phyloP scores from a whole-genome alignment of 768 basidiomycete genomes.

The Mycena epipterygia region DNA sequence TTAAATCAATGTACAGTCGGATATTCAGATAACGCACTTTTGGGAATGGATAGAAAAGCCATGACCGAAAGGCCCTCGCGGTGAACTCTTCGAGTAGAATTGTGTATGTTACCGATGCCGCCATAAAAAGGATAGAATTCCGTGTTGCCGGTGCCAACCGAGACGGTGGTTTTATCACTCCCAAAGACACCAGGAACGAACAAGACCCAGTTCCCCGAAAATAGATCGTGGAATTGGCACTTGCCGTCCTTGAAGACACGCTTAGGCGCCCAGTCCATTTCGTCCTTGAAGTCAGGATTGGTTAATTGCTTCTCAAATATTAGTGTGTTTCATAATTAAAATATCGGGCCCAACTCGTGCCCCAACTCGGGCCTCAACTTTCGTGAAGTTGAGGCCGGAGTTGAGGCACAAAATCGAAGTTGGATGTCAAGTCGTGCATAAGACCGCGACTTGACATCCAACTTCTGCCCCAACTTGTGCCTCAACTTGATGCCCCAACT shows the following conservation, averaged over 20 bases:
- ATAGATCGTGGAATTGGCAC: conserved; percentile 34
- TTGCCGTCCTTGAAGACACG: conserved; percentile 31
- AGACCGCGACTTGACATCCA: too few species aligned
- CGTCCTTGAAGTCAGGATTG: conserved; percentile 40
- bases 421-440: too few species aligned
- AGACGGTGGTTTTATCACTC: conserved; percentile 41
- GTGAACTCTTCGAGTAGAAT: conserved; percentile 29
- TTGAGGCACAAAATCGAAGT: too few species aligned
- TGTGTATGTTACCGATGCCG: conserved; percentile 32
- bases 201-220: conserved; percentile 39
- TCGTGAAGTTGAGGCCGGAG: too few species aligned
- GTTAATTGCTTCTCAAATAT: conserved; percentile 38
- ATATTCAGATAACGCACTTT: conserved; percentile 23
- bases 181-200: conserved; percentile 38
- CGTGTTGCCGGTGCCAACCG: conserved; percentile 35
- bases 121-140: conserved; percentile 41
- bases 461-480: too few species aligned
- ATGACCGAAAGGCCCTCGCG: conserved; percentile 10
- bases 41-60: conserved; percentile 33
- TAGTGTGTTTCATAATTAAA: too few species aligned
- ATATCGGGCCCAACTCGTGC: too few species aligned
- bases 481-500: too few species aligned
- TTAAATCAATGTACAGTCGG: too few species aligned
- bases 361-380: too few species aligned
- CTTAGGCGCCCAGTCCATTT: conserved; percentile 42